Base-by-base conservation (phyloP, 2,329 filamentous ascomycete species). In the Apiospora pterosperma region DNA sequence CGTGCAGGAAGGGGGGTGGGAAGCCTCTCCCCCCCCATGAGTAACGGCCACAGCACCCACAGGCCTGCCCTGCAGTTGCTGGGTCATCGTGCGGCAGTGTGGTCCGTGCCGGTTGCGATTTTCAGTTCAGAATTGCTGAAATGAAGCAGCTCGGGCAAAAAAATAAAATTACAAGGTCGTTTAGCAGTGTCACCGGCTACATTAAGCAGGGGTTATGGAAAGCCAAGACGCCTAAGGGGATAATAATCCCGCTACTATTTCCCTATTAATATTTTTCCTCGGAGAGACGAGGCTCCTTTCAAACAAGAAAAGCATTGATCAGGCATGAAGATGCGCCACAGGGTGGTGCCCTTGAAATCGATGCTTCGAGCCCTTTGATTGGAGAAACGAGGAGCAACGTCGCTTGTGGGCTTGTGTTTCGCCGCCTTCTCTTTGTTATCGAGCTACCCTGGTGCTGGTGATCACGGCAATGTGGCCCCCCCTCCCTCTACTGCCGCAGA, bases 141-240 rank as follows among this genome's bases (percentile, higher is more conserved):
- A 73, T 74, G 70, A 72, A 71, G 69, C 66, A 70, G 70, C 68
- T 71, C 68, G 68, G 62, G 65, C 69, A 59, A 71, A 55, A 67
- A 59, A 64, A 71, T n/a, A n/a, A 75, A 72, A 74, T 75, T 74
- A 70, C 71, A 70, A 68, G 64, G 70, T 71, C 68, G 67, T 71
- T 71, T 73, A 73, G 71, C 64, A 68, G 70, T 71, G 69, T 55
- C 69, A 70, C 66, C 67, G 64, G 65, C 68, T 66, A 60, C 58
- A 36, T 60, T 60, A 39, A 39, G 12, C 58, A 39, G 48, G 48
- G 48, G 48, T 55, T 28, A n/a, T 28, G 28, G 48, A 31, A 55
- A 55, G 48, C 48, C 48, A 55, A 55, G 48, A 34, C 48, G 28
- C 48, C 48, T 34, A 55, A 55, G 48, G 48, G 48, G 48, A 34